These are phyloP conservation scores for Austroboletus novae-zelandiae DNA, from an alignment of 1,284 basidiomycete genomes.

Conservation along the genomic window DNA sequence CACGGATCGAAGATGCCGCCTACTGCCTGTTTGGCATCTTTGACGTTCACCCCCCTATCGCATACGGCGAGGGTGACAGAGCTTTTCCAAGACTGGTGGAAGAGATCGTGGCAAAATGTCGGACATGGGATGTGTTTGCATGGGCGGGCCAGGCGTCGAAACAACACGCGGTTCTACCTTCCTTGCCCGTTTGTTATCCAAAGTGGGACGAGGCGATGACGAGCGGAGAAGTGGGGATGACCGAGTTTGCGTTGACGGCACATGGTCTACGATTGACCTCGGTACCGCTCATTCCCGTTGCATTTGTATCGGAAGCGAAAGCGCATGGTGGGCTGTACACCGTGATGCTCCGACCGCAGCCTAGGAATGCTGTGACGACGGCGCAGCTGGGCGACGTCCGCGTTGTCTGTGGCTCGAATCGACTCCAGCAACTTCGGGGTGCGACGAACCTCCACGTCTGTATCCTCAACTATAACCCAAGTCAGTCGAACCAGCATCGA, in stretches of 20 bases:
- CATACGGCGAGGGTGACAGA: slow-evolving; percentile 14
- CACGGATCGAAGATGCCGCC: slow-evolving; percentile 20
- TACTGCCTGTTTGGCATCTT: slow-evolving; percentile 27
- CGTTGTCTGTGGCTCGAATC: too few relatives aligned
- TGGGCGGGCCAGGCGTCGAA: slow-evolving; percentile 22
- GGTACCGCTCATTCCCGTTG: slow-evolving; percentile 23
- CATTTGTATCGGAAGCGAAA: slow-evolving; percentile 1
- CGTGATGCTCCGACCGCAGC: too few relatives aligned
- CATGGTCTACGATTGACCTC: slow-evolving; percentile 18
- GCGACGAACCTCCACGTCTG: too few relatives aligned
- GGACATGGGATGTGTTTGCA: slow-evolving; percentile 22
- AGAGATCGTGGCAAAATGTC: slow-evolving; percentile 7
- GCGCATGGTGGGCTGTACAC: neutral
- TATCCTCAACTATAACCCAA: too few relatives aligned
- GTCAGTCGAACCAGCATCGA: too few relatives aligned
- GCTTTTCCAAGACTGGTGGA: slow-evolving; percentile 13
- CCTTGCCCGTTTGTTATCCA: slow-evolving; percentile 21
- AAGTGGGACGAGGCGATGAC: slow-evolving; percentile 14
- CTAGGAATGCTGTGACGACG: too few relatives aligned
- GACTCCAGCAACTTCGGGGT: too few relatives aligned
- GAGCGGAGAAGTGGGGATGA: slow-evolving; percentile 8
- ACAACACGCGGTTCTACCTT: slow-evolving; percentile 13
- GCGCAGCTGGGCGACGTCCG: too few relatives aligned
- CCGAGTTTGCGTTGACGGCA: slow-evolving; percentile 11
- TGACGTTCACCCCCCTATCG: slow-evolving; percentile 10